Evolutionary conservation across 768 basidiomycete species (phyloP).

Genomic region (Boletus bicolor): DNA sequence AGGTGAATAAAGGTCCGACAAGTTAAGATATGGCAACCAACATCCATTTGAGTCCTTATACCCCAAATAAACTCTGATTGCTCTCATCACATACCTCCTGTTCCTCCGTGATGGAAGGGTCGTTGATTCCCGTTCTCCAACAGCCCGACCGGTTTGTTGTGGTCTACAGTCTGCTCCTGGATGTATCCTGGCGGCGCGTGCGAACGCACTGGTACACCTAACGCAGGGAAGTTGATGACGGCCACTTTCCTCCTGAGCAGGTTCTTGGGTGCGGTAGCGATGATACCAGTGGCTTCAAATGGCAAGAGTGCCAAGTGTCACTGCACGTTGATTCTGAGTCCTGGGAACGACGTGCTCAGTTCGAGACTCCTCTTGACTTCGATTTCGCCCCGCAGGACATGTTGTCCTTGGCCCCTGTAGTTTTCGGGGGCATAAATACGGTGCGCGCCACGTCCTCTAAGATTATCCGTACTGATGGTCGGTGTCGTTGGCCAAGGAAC

Average conservation of each 20-base stretch:
- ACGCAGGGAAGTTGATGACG: slow-evolving; percentile 38
- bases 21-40: background rate
- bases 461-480: slow-evolving; percentile 42
- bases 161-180: slow-evolving; percentile 40
- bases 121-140: slow-evolving; percentile 55
- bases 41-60: background rate
- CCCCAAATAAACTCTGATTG: background rate
- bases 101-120: slow-evolving; percentile 31
- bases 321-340: slow-evolving; percentile 46
- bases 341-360: slow-evolving; percentile 40
- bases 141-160: slow-evolving; percentile 48
- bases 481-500: slow-evolving; percentile 40
- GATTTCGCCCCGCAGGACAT: slow-evolving; percentile 44
- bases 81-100: background rate
- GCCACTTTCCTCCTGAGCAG: slow-evolving; percentile 40
- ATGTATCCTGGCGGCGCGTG: slow-evolving; percentile 53
- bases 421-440: slow-evolving; percentile 40
- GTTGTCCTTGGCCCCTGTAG: slow-evolving; percentile 28
- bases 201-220: slow-evolving; percentile 40
- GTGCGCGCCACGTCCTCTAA: slow-evolving; percentile 38
- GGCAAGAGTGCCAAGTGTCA: slow-evolving; percentile 43
- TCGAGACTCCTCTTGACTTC: slow-evolving; percentile 39
- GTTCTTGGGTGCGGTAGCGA: slow-evolving; percentile 17
- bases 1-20: background rate
- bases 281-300: slow-evolving; percentile 44